Evolutionary conservation across 2,329 filamentous ascomycete genomes (phyloP), one percentile per base, ranked within the genome.

Genomic region (Epichloe sibirici): DNA sequence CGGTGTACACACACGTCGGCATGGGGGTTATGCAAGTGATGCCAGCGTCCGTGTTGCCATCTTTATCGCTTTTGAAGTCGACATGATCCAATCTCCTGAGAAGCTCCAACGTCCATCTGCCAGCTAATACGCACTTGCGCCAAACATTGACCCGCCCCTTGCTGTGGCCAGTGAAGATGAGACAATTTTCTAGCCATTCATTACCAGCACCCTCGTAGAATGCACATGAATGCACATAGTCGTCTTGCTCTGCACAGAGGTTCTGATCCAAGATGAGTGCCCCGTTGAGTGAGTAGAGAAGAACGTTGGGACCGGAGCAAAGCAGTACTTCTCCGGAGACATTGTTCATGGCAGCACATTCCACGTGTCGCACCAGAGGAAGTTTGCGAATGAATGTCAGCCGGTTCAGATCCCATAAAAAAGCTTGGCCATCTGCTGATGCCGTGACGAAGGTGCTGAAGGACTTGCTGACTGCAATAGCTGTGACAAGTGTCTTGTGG

Each of bases 351-450:
- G 79, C 77, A 0, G 89, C 88, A 58, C 87, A 91, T 68, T 94
- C 81, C 2, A 80, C 72, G 0, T 74, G 69, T 4, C 79, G 75
- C 3, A 74, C 74, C 15, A 75, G 66, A 0, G 82, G 82, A 23
- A 91, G 73, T 66, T 82, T 85, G 45, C 89, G 81, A 5, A 97
- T 83, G 62, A 95, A 95, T 50, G 89, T 86, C 12, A 90, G 79
- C 15, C 88, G 82, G 66, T 97, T 98, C 4, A 98, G 76, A 65
- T 97, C 93, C 93, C 93, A 98, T 3, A 97, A 74, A 62, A 95
- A 95, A 83, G 90, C 83, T 40, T 88, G 83, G 0, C 90, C 90
- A 62, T 95, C 88, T 0, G 78, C 77, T 0, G 87, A 90, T 1
- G 87, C 85, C 1, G 90, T 94, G 3, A 97, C 76, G 50, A 98